Evolutionary conservation across 805 yeast species (phyloP), one percentile per base, ranked within the genome.

Genomic region (Yamadazyma ubonensis): DNA sequence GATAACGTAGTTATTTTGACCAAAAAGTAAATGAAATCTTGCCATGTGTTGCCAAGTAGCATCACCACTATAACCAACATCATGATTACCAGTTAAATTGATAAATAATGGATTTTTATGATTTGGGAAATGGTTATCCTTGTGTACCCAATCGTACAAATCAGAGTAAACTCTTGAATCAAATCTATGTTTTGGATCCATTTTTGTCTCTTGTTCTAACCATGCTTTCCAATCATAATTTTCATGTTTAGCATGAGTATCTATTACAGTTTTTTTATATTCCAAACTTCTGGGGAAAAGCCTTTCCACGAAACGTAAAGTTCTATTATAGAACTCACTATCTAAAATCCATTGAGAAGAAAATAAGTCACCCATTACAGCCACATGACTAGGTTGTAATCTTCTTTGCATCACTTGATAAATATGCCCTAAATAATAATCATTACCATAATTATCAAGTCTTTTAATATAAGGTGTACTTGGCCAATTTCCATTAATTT

Each of bases 291-390:
- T 70, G 4, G 83, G 78, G 51, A 81, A 86, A 6, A 86, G 62
- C 42, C 95, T 68, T n/a, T 77, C 78, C 41, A 81, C 77, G 49
- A 76, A 89, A 45, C 98, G 67, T 43, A 69, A 72, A 0, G 95
- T 86, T 45, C 99, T 73, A 56, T 81, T 79, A 58, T 73, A 82
- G 60, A 87, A 93, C 59, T 91, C 98, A 11, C 80, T 75, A 61
- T 89, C 96, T 27, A 74, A 71, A 48, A 93, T 88, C 98, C 99
- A 93, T 66, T 93, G 99, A 6, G 93, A 83, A 9, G 96, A 86
- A 45, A 93, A 81, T 50, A 88, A 70, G 60, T 93, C 99, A 3
- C 99, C 99, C 79, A 93, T 75, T 0, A 90, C 95, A 0, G 86
- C 86, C 12, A 86, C 91, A 59, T 82, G 88, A 16, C 82, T 73